Conservation (phyloP, 2,329 filamentous ascomycete species). For the Cordyceps fumosorosea region DNA sequence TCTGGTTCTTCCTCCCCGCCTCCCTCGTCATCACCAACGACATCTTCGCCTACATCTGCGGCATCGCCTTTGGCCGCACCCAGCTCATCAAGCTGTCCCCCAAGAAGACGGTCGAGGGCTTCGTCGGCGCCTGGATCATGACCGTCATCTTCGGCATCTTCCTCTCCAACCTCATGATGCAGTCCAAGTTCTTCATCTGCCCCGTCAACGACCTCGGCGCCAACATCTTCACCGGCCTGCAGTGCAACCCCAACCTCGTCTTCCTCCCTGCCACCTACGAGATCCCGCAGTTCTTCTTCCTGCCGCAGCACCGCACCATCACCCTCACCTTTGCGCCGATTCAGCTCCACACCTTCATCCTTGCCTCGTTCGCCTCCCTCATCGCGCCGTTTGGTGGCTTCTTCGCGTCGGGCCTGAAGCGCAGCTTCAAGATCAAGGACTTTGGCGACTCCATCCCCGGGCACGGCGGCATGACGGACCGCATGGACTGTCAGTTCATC, state of each 20-base stretch:
- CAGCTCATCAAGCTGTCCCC: conserved; percentile 97
- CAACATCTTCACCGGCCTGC: conserved; percentile 82
- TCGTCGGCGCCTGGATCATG: conserved; percentile 93
- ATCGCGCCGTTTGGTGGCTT: conserved; percentile 98
- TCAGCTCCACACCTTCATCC: conserved; percentile 84
- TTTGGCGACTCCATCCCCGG: conserved; percentile 97
- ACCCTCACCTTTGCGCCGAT: conserved; percentile 77
- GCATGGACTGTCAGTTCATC: conserved; percentile 99
- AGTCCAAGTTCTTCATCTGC: conserved; percentile 96
- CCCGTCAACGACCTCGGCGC: conserved; percentile 94
- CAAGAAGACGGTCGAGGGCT: conserved; percentile 98
- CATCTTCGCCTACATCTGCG: conserved; percentile 96
- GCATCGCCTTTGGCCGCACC: conserved; percentile 92
- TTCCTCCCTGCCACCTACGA: conserved; percentile 74
- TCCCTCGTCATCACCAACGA: conserved; percentile 97
- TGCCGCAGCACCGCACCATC: conserved; percentile 50
- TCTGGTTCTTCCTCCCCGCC: conserved; percentile 97
- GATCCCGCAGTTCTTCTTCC: conserved; percentile 65
- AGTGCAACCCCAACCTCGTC: conserved; percentile 86
- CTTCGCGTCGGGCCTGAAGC: conserved; percentile 95
- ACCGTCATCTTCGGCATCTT: conserved; percentile 79
- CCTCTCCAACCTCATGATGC: conserved; percentile 77
- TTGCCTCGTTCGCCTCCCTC: conserved; percentile 90
- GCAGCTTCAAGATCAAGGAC: conserved; percentile 99
- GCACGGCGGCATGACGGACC: conserved; percentile 95